Evolutionary conservation across 441 rosid species (phyloP).

Genomic region (Pelargonium cotyledonis): DNA sequence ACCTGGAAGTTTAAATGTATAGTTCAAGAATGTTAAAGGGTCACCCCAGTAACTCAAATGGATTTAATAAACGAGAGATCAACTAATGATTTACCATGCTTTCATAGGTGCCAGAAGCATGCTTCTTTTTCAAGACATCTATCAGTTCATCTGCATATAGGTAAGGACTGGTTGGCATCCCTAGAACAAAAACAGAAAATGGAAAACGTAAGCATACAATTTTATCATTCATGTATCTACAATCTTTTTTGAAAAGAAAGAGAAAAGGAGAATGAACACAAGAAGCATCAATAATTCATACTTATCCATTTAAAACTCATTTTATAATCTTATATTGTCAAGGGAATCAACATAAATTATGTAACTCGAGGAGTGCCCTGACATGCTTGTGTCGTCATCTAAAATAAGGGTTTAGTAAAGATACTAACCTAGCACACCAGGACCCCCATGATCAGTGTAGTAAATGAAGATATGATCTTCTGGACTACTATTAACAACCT

Average conservation of each 20-base stretch:
- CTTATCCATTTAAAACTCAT: no score
- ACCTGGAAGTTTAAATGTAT: slow-evolving; percentile 41
- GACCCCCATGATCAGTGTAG: slow-evolving; percentile 91
- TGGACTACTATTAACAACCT: slow-evolving; percentile 84
- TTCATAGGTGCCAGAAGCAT: slow-evolving; percentile 69
- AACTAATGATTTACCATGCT: slow-evolving; percentile 51
- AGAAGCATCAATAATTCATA: no score
- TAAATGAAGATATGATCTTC: slow-evolving; percentile 84
- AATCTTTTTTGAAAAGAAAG: neutral
- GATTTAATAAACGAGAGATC: neutral
- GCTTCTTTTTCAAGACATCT: slow-evolving; percentile 64
- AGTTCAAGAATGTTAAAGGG: slow-evolving; percentile 9
- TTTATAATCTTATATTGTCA: no score
- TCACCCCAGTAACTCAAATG: neutral
- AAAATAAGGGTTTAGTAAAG: neutral
- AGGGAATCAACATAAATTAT: no score
- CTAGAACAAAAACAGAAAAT: slow-evolving; percentile 29
- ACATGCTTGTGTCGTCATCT: neutral
- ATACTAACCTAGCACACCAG: slow-evolving; percentile 88
- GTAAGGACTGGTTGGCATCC: slow-evolving; percentile 86
- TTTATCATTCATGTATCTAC: neutral
- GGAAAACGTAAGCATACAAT: slow-evolving; percentile 16
- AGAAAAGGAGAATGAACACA: neutral
- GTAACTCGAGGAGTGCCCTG: no score
- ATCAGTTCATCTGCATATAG: slow-evolving; percentile 72